These are phyloP conservation scores for Diaporthe ilicicola DNA, from an alignment of 2,329 filamentous ascomycete species.

Conservation along the genomic window DNA sequence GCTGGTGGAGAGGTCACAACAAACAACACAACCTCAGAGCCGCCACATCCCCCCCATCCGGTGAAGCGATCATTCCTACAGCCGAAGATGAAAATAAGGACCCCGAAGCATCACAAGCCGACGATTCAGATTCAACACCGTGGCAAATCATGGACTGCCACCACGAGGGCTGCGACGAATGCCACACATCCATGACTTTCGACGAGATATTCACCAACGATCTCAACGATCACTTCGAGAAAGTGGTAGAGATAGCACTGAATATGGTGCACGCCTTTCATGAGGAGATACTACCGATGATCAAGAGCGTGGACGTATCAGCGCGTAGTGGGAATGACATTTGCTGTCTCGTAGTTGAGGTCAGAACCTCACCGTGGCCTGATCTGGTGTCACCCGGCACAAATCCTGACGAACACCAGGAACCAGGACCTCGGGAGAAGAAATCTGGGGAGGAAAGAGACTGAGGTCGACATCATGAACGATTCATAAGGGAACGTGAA, in stretches of 20 bases:
- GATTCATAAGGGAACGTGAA: too few relatives aligned
- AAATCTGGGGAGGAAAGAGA: not conserved
- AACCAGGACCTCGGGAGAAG: not conserved
- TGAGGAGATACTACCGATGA: not conserved
- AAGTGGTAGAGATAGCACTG: not conserved
- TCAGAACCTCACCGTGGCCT: not conserved
- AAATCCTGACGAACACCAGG: fast-evolving
- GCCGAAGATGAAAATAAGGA: not conserved
- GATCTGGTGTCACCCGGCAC: not conserved
- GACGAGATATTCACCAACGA: not conserved
- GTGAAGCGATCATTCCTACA: not conserved
- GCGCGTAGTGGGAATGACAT: not conserved
- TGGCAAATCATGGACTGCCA: not conserved
- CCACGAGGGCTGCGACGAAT: not conserved
- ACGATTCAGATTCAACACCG: too few relatives aligned
- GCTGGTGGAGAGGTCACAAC: not conserved
- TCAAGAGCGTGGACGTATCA: not conserved
- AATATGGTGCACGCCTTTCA: not conserved
- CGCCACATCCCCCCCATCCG: not conserved
- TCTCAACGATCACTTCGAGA: not conserved
- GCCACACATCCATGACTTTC: not conserved
- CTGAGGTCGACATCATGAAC: fast-evolving
- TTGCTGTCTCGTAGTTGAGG: not conserved
- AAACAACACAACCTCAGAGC: not conserved
- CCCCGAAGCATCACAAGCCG: too few relatives aligned